Evolutionary conservation across 176 grass and related monocot genomes (phyloP).

Genomic region (Oryza rufipogon): DNA sequence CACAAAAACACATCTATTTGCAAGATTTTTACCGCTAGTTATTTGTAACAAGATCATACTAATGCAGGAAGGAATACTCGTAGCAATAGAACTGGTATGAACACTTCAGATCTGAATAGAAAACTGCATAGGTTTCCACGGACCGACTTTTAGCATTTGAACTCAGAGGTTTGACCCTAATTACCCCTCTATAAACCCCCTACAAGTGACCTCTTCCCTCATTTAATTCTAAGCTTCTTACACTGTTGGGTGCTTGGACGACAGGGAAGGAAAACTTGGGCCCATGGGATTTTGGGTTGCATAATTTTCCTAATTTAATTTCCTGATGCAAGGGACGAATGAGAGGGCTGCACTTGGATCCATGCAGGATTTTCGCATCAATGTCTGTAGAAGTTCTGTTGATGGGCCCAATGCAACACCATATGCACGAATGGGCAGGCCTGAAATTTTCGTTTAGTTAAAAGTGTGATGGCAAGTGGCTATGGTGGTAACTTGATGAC

Average conservation of each 20-base stretch:
- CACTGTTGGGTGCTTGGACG: slow-evolving; percentile 70
- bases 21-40: not conserved
- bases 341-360: slow-evolving; percentile 58
- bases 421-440: slow-evolving; percentile 35
- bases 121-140: slow-evolving; percentile 20
- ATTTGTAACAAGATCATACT: not conserved
- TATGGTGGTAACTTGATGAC: slow-evolving; percentile 48
- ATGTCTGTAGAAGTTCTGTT: slow-evolving; percentile 65
- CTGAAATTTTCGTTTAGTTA: slow-evolving; percentile 30
- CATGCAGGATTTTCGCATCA: slow-evolving; percentile 92
- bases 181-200: slow-evolving; percentile 42
- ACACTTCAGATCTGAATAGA: slow-evolving; percentile 3
- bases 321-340: slow-evolving; percentile 52
- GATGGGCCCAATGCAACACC: slow-evolving; percentile 40
- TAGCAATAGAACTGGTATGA: slow-evolving; percentile 29
- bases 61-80: slow-evolving; percentile 3
- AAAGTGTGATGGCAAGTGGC: slow-evolving; percentile 39
- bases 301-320: slow-evolving; percentile 29
- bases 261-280: slow-evolving; percentile 79
- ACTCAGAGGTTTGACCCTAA: slow-evolving; percentile 53
- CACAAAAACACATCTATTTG: not conserved
- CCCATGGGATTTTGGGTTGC: slow-evolving; percentile 60
- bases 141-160: slow-evolving; percentile 43
- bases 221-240: slow-evolving; percentile 69
- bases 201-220: slow-evolving; percentile 29